phyloP scores from a whole-genome alignment of 768 basidiomycete species.

The Leccinum subtestaceum region DNA sequence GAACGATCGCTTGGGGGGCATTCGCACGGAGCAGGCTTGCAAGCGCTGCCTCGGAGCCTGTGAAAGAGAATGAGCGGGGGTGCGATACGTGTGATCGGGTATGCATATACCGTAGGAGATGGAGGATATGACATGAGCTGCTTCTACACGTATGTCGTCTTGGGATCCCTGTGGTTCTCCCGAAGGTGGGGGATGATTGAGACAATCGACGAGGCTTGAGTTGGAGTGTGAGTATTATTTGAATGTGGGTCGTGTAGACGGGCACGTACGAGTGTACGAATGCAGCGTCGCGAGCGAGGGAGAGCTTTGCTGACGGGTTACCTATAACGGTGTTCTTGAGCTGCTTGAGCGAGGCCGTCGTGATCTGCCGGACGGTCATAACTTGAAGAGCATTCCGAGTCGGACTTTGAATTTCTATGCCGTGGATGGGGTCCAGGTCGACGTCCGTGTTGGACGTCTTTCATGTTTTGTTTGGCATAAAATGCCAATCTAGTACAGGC shows the following conservation, averaged over 20 bases:
- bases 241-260: no score
- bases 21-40: constrained; percentile 53
- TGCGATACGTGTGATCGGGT: neutral
- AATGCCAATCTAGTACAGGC: no score
- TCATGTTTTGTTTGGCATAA: no score
- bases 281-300: constrained; percentile 51
- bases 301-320: constrained; percentile 68
- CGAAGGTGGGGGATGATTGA: constrained; percentile 41
- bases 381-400: no score
- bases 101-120: constrained; percentile 57
- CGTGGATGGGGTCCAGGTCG: no score
- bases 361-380: constrained; percentile 33
- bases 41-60: constrained; percentile 63
- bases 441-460: no score
- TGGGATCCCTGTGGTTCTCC: constrained; percentile 37
- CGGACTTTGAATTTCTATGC: no score
- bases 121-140: constrained; percentile 72
- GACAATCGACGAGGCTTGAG: constrained; percentile 57
- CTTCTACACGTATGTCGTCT: constrained; percentile 62
- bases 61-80: neutral
- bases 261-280: constrained; percentile 54
- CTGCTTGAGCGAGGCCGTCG: constrained; percentile 47
- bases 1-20: constrained; percentile 58
- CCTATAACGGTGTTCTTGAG: constrained; percentile 79
- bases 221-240: neutral